Conservation (phyloP, 2,329 filamentous ascomycete species). For the Ascochyta fabae region DNA sequence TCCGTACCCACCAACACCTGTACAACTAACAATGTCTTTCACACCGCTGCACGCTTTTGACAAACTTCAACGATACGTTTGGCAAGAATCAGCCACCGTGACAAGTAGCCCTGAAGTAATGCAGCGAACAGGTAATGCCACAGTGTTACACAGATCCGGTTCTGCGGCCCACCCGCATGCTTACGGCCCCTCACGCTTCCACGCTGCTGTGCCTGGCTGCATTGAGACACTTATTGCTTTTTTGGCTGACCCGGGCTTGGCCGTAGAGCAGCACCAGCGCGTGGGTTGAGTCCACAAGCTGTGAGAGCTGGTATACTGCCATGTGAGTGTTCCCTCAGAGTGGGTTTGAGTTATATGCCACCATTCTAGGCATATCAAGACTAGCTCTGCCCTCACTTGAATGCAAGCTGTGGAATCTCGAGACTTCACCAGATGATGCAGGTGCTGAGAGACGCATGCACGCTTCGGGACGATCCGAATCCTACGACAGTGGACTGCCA, state of each 20-base stretch:
- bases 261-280: constrained; percentile 7
- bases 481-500: constrained; percentile 6
- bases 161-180: constrained; percentile 21
- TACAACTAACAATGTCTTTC: constrained; percentile 6
- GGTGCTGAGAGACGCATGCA: constrained; percentile 12
- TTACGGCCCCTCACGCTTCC: constrained; percentile 15
- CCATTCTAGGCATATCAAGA: constrained; percentile 17
- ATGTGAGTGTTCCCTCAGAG: constrained; percentile 10
- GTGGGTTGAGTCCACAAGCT: constrained; percentile 4
- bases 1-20: background rate
- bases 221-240: constrained; percentile 13
- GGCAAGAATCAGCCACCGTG: constrained; percentile 4
- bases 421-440: constrained; percentile 16
- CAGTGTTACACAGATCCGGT: constrained; percentile 23
- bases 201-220: constrained; percentile 17
- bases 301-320: constrained; percentile 3
- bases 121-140: constrained; percentile 5
- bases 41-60: background rate
- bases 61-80: background rate
- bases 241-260: constrained; percentile 13
- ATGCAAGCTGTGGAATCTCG: constrained; percentile 6
- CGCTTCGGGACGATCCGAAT: constrained; percentile 11
- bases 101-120: constrained; percentile 7
- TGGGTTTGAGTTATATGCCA: constrained; percentile 8
- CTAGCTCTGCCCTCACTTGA: constrained; percentile 15